Evolutionary conservation across 1,284 basidiomycete species (phyloP).

Genomic region (Leccinum subatratum): DNA sequence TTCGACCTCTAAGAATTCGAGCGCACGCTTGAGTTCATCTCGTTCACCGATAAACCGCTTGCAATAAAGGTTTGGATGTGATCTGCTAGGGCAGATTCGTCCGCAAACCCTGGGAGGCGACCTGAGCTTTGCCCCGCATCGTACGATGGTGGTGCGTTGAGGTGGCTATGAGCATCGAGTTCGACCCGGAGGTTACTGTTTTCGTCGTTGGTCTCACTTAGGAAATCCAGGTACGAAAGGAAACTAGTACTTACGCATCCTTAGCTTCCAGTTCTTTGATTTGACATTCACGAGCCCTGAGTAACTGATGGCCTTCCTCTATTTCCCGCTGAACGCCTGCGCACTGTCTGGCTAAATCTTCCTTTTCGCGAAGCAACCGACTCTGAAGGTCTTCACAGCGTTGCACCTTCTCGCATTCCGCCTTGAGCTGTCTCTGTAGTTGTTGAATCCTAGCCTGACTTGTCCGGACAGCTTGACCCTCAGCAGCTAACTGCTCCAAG

Average conservation of each 20-base stretch:
- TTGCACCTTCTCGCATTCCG: constrained; percentile 38
- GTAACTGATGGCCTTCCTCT: constrained; percentile 8
- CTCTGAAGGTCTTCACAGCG: constrained; percentile 33
- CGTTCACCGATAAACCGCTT: constrained; percentile 66
- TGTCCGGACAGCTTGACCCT: constrained; percentile 34
- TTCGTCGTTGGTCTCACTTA: constrained; percentile 3
- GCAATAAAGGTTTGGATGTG: constrained; percentile 53
- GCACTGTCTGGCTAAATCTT: constrained; percentile 19
- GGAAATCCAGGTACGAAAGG: neutral
- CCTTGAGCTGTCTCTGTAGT: constrained; percentile 40
- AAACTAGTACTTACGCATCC: constrained; percentile 21
- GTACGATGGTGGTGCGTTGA: constrained; percentile 2
- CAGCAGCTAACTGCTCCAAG: constrained; percentile 43
- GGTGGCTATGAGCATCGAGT: constrained; percentile 11
- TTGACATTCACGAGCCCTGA: constrained; percentile 20
- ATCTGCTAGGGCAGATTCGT: constrained; percentile 34
- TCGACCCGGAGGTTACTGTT: constrained; percentile 23
- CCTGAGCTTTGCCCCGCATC: constrained; percentile 5
- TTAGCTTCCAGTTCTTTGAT: constrained; percentile 23
- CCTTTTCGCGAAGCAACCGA: constrained; percentile 32
- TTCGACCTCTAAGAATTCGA: constrained; percentile 72
- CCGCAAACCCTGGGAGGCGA: constrained; percentile 15
- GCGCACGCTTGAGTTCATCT: constrained; percentile 58
- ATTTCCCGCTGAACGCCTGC: constrained; percentile 19
- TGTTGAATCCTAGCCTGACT: constrained; percentile 39